Evolutionary conservation across 176 grass and related monocot genomes (phyloP).

Genomic region (Avena eriantha): DNA sequence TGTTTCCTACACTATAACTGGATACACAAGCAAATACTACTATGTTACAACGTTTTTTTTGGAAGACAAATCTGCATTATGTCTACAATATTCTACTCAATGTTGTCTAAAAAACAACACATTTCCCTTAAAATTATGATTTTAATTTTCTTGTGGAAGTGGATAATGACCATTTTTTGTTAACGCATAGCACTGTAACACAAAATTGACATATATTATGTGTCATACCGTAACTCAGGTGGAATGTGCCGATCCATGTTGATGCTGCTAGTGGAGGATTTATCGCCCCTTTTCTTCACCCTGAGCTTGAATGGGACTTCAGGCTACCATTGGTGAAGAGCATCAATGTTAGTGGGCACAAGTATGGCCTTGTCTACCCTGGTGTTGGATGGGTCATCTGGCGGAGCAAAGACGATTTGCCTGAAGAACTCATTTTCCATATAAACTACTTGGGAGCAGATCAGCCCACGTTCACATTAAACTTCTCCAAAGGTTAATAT

Average conservation of each 20-base stretch:
- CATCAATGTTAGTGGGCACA: constrained; percentile 80
- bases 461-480: constrained; percentile 76
- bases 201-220: not conserved
- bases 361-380: constrained; percentile 75
- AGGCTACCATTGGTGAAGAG: constrained; percentile 76
- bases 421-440: constrained; percentile 81
- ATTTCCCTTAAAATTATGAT: not conserved
- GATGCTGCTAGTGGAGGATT: constrained; percentile 83
- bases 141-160: not conserved
- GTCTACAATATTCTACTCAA: not conserved
- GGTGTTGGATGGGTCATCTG: constrained; percentile 79
- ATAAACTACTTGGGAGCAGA: constrained; percentile 77
- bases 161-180: not conserved
- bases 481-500: constrained; percentile 74
- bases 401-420: constrained; percentile 71
- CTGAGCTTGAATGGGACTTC: constrained; percentile 72
- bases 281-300: constrained; percentile 70
- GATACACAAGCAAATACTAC: not conserved
- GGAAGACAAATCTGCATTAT: not conserved
- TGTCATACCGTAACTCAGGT: constrained; percentile 32
- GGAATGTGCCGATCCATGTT: constrained; percentile 72
- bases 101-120: not conserved
- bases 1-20: not conserved
- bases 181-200: not conserved
- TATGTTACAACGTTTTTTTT: not conserved